phyloP scores from a whole-genome alignment of 2,329 filamentous ascomycete genomes.

The Colletotrichum cereale region DNA sequence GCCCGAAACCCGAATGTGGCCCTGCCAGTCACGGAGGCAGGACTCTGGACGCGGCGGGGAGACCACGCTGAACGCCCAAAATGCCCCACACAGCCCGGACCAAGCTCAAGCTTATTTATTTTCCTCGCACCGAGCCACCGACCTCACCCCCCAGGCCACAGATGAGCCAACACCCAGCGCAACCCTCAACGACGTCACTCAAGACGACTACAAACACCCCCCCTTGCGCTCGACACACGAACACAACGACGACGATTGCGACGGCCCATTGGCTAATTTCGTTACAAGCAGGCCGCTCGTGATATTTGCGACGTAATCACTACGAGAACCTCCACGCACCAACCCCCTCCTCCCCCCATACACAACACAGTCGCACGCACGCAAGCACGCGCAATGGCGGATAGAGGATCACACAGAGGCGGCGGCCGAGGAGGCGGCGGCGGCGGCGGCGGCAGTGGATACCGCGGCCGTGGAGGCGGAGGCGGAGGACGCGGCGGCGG shows the following conservation, averaged over 20 bases:
- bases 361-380: background rate
- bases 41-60: constrained; percentile 2
- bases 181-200: constrained; percentile 30
- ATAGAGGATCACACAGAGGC: constrained; percentile 63
- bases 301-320: background rate
- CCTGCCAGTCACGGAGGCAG: constrained; percentile 31
- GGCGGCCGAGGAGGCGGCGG: constrained; percentile 58
- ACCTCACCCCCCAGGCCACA: constrained; percentile 9
- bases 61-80: background rate
- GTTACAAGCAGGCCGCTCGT: background rate
- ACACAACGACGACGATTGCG: background rate
- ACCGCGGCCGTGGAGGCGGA: constrained; percentile 61
- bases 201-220: background rate
- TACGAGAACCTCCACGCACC: background rate
- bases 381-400: constrained; percentile 57
- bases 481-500: constrained; percentile 53
- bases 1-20: background rate
- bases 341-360: background rate
- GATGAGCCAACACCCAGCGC: constrained; percentile 35
- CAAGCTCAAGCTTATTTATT: constrained; percentile 36
- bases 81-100: constrained; percentile 34
- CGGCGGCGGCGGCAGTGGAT: constrained; percentile 59
- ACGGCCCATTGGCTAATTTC: background rate
- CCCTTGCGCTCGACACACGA: background rate
- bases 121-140: constrained; percentile 16